A percentile compares a stretch with the other conserved stretches of the same genome.
Evolutionary conservation across 176 grass and related monocot genomes (phyloP).

Genomic region (Avena atlantica): DNA sequence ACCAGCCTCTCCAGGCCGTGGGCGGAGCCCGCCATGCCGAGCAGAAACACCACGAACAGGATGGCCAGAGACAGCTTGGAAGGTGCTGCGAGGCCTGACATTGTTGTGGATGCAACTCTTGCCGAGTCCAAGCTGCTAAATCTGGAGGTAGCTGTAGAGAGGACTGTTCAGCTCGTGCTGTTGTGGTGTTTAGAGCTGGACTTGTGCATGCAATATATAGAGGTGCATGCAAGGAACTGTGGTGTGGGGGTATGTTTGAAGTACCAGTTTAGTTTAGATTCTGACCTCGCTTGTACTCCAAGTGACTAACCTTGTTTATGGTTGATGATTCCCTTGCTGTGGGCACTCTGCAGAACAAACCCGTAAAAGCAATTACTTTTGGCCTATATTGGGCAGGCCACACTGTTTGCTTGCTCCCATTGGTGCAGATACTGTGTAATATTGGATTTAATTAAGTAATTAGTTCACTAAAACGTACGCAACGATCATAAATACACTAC

Average conservation of each 20-base stretch:
- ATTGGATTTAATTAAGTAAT: background rate
- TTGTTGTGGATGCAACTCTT: background rate
- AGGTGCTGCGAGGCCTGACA: background rate
- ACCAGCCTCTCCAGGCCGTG: background rate
- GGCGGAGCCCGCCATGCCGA: background rate
- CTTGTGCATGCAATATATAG: constrained; percentile 26
- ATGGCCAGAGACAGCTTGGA: background rate
- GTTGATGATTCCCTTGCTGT: background rate
- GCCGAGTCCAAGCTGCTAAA: too few relatives aligned
- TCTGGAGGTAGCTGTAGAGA: background rate
- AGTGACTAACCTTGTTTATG: background rate
- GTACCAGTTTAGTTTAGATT: background rate
- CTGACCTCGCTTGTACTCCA: background rate
- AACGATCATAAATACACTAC: background rate
- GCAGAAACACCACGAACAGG: background rate
- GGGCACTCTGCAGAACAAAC: background rate
- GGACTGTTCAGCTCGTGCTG: background rate
- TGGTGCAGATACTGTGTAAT: background rate
- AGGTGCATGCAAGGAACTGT: background rate
- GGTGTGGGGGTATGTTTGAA: too few relatives aligned
- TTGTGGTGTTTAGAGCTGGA: background rate
- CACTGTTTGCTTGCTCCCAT: background rate
- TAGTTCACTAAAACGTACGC: background rate
- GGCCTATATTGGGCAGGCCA: background rate
- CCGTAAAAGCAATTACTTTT: background rate